Percentiles rank a stretch among this genome's conserved stretches.
phyloP scores from a whole-genome alignment of 1,139 yeast species.

The Lodderomyces jiufengensis region DNA sequence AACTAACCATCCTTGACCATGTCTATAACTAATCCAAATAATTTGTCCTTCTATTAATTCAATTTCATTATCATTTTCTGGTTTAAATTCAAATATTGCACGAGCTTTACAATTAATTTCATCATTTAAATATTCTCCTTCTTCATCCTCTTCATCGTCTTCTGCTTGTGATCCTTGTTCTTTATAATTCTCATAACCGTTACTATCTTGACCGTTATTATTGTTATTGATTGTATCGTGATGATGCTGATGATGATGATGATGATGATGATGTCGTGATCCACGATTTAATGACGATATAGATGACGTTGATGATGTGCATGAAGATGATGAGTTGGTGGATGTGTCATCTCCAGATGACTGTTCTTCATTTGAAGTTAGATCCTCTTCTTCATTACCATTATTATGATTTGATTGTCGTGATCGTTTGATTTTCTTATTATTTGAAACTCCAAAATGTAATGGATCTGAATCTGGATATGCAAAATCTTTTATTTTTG shows the following conservation, averaged over 20 bases:
- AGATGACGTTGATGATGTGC: slow-evolving; percentile 5
- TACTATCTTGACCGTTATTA: not conserved
- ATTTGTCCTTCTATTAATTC: slow-evolving; percentile 75
- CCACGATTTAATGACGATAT: slow-evolving; percentile 1
- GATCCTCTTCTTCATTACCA: not conserved
- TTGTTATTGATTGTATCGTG: too few species aligned
- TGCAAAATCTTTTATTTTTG: slow-evolving; percentile 73
- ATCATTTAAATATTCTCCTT: slow-evolving; percentile 19
- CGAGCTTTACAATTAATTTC: slow-evolving; percentile 59
- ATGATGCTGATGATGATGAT: too few species aligned
- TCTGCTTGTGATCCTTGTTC: slow-evolving; percentile 5
- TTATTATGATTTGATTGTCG: not conserved
- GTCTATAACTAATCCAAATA: slow-evolving; percentile 83
- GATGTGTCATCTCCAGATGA: slow-evolving; percentile 4
- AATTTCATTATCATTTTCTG: slow-evolving; percentile 93
- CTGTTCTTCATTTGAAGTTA: not conserved
- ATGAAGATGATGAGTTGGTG: slow-evolving; percentile 2
- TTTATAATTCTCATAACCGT: not conserved
- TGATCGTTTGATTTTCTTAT: slow-evolving; percentile 2
- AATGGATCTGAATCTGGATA: slow-evolving; percentile 51
- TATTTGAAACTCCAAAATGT: slow-evolving; percentile 3
- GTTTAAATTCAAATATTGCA: slow-evolving; percentile 84
- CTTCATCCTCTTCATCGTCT: slow-evolving; percentile 5
- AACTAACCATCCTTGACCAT: slow-evolving; percentile 98
- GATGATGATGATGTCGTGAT: not conserved